These are phyloP conservation scores for Grammothele lineata DNA, from an alignment of 768 basidiomycete species.

Conservation along the genomic window DNA sequence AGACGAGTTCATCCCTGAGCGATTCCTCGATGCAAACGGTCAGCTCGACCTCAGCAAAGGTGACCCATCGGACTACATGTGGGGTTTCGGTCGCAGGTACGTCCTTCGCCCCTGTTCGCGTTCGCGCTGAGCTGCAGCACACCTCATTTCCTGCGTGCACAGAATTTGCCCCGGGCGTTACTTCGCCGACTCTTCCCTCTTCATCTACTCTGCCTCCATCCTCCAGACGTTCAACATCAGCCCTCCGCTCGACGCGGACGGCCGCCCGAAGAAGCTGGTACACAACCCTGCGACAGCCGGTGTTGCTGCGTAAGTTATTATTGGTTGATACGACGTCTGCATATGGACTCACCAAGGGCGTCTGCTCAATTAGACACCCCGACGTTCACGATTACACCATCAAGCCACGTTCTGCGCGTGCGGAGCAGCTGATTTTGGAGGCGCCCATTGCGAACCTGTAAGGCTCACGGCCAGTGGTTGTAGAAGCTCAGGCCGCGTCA, in stretches of 20 bases:
- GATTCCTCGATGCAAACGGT: conserved; percentile 7
- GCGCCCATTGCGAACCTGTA: too few species aligned
- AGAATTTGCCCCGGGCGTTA: conserved; percentile 6
- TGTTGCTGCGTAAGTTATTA: neutral
- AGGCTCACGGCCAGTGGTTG: too few species aligned
- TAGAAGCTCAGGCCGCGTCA: too few species aligned
- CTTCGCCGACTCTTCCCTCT: conserved; percentile 2
- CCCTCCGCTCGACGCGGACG: conserved; percentile 2
- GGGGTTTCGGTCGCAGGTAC: conserved; percentile 15
- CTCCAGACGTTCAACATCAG: conserved; percentile 6
- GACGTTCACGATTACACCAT: neutral
- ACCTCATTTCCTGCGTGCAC: too few species aligned
- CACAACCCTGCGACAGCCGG: neutral
- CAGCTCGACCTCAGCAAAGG: neutral
- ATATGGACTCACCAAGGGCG: too few species aligned
- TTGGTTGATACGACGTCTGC: too few species aligned
- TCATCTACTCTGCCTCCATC: conserved; percentile 3
- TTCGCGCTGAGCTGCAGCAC: neutral
- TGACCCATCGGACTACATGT: conserved; percentile 11
- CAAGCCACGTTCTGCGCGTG: neutral
- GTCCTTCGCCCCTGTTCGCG: too few species aligned
- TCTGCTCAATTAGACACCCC: neutral
- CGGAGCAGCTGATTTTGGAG: neutral
- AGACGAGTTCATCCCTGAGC: conserved; percentile 9
- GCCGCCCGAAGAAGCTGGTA: neutral